Conservation (phyloP, 768 basidiomycete species). For the Mycena indigotica region DNA sequence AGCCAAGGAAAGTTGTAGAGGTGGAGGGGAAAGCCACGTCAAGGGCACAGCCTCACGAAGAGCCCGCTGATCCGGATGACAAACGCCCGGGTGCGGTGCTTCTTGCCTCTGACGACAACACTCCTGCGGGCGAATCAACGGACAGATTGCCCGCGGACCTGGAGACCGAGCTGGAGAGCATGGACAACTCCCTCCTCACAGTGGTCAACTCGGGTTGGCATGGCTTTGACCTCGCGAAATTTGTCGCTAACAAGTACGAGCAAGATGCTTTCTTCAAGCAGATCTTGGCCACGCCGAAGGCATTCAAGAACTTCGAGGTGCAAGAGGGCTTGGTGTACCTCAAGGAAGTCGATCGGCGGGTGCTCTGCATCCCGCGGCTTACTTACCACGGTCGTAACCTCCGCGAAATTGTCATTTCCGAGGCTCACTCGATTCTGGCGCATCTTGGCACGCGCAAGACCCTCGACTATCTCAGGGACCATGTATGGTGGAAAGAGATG, state of each 20-base stretch:
- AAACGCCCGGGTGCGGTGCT: not conserved
- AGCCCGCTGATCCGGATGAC: not conserved
- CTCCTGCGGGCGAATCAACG: not conserved
- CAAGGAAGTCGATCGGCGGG: not conserved
- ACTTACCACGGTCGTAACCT: constrained; percentile 3
- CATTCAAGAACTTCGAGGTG: constrained; percentile 22
- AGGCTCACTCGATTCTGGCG: constrained; percentile 29
- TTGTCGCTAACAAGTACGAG: not conserved
- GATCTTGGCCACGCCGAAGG: constrained; percentile 12
- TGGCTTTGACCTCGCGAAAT: constrained; percentile 2
- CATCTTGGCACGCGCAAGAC: constrained; percentile 30
- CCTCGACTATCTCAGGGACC: constrained; percentile 17
- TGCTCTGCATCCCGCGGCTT: constrained; percentile 23
- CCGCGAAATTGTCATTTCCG: constrained; percentile 26
- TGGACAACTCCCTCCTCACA: constrained; percentile 6
- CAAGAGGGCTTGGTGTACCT: constrained; percentile 19
- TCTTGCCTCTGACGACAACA: not conserved
- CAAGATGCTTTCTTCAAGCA: constrained; percentile 8
- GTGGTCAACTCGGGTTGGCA: constrained; percentile 12
- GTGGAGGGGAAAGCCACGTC: not conserved
- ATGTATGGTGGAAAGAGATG: constrained; percentile 17
- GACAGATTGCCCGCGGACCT: not conserved
- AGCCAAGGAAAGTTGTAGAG: not conserved
- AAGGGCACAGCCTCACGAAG: not conserved
- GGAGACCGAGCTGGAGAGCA: not conserved